phyloP scores from a whole-genome alignment of 257 asterid genomes.

The Jaltomata sinuosa region DNA sequence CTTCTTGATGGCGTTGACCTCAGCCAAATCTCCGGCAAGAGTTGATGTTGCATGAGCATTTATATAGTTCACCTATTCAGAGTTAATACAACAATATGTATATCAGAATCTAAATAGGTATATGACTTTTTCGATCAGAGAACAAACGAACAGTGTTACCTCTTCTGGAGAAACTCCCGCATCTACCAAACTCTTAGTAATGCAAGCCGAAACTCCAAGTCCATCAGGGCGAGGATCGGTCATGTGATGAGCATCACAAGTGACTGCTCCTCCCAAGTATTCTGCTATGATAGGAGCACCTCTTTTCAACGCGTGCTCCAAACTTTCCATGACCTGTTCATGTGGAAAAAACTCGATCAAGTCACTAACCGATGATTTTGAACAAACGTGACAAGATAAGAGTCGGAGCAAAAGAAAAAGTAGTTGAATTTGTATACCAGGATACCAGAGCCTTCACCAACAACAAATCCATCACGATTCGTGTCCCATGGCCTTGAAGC shows the following conservation, averaged over 20 bases:
- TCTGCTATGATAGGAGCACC: constrained; percentile 30
- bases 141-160: constrained; percentile 16
- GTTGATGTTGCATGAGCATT: constrained; percentile 82
- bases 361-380: neutral
- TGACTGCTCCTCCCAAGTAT: constrained; percentile 31
- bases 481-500: constrained; percentile 83
- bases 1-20: constrained; percentile 59
- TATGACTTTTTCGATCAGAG: neutral
- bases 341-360: neutral
- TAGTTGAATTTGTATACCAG: constrained; percentile 22
- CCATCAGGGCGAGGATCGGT: constrained; percentile 43
- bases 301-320: constrained; percentile 33
- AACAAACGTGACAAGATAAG: neutral
- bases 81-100: neutral
- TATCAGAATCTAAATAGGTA: neutral
- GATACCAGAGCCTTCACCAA: constrained; percentile 69
- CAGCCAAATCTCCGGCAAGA: constrained; percentile 71
- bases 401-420: neutral
- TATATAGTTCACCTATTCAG: constrained; percentile 50
- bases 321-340: constrained; percentile 28
- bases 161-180: constrained; percentile 60
- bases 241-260: constrained; percentile 38
- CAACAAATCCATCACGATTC: constrained; percentile 59
- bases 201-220: constrained; percentile 38
- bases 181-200: constrained; percentile 27